Percentiles rank a stretch among this genome's conserved stretches.
phyloP scores from a whole-genome alignment of 2,329 filamentous ascomycete genomes.

The Penicillium griseofulvum region DNA sequence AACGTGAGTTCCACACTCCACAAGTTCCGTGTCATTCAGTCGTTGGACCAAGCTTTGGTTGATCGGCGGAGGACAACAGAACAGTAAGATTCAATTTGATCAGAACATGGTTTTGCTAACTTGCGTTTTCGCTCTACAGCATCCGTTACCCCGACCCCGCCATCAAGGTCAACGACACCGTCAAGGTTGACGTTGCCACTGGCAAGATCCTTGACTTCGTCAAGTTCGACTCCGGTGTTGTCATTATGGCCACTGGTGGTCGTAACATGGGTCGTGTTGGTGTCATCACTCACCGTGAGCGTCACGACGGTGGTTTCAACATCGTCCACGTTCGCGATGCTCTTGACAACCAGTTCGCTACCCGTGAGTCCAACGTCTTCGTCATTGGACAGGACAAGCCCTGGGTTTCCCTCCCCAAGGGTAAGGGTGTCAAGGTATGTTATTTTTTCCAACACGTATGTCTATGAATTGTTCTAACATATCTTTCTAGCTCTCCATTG shows the following conservation, averaged over 20 bases:
- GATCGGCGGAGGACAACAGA: conserved; percentile 46
- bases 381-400: conserved; percentile 98
- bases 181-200: conserved; percentile 96
- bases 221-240: conserved; percentile 97
- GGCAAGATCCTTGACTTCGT: conserved; percentile 99
- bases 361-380: conserved; percentile 99
- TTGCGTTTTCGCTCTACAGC: conserved; percentile 51
- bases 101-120: conserved; percentile 37
- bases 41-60: conserved; percentile 99
- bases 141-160: conserved; percentile 98
- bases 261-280: conserved; percentile 99
- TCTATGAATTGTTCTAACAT: conserved; percentile 20
- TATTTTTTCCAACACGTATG: background rate
- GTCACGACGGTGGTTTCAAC: conserved; percentile 99
- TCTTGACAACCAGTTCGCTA: conserved; percentile 99
- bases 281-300: conserved; percentile 99
- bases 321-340: conserved; percentile 88
- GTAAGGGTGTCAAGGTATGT: conserved; percentile 92
- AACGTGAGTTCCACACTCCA: conserved; percentile 81
- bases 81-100: conserved; percentile 30
- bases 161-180: conserved; percentile 99
- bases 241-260: conserved; percentile 98
- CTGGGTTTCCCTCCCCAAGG: conserved; percentile 99
- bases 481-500: conserved; percentile 72
- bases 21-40: conserved; percentile 92